Conservation (phyloP, 257 asterid genomes). For the Capsicum pubescens region DNA sequence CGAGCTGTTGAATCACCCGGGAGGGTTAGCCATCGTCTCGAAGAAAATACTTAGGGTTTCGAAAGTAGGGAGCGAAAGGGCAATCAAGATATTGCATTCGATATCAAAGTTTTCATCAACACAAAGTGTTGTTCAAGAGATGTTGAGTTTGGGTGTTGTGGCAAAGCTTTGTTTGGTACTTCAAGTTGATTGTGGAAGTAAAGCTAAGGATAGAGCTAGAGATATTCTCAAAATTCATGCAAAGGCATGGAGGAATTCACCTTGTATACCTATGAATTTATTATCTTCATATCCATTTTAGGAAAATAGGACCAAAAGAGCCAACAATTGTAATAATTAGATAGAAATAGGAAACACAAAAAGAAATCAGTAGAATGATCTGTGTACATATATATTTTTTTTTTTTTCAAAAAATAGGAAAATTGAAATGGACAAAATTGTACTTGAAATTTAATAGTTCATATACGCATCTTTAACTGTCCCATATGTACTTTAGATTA, state of each 20-base stretch:
- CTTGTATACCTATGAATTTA: slow-evolving; percentile 58
- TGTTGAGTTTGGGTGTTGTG: slow-evolving; percentile 77
- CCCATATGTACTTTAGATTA: neutral
- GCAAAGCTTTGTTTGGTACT: slow-evolving; percentile 67
- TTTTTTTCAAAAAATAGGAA: neutral
- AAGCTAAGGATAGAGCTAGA: slow-evolving; percentile 67
- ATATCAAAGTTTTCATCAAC: slow-evolving; percentile 62
- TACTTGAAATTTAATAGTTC: neutral
- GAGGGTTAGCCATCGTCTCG: slow-evolving; percentile 78
- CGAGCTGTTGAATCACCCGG: slow-evolving; percentile 66
- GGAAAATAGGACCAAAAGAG: neutral
- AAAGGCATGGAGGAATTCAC: slow-evolving; percentile 66
- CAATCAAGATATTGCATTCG: slow-evolving; percentile 65
- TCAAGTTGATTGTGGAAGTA: slow-evolving; percentile 66
- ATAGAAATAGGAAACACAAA: neutral
- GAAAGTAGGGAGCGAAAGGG: slow-evolving; percentile 62
- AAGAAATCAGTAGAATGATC: neutral
- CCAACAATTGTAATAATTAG: neutral
- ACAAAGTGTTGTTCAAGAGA: slow-evolving; percentile 55
- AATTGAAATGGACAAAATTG: neutral
- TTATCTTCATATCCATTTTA: slow-evolving; percentile 51
- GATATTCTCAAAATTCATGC: slow-evolving; percentile 67
- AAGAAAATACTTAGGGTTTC: slow-evolving; percentile 90
- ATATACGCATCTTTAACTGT: neutral
- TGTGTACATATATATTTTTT: neutral